Conservation (phyloP, 129 eudicot genomes). For the Artemisia argyi region DNA sequence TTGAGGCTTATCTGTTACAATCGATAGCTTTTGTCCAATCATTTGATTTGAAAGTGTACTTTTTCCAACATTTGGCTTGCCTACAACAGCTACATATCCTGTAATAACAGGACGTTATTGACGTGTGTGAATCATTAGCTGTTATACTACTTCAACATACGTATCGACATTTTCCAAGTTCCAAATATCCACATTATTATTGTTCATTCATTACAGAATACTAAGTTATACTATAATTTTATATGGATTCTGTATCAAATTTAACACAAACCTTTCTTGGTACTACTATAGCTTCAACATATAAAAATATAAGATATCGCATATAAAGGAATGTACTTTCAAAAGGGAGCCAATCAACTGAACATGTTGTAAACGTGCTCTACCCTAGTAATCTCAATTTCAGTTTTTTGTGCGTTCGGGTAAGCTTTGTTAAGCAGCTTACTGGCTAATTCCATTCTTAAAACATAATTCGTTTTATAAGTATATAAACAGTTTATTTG, state of each 20-base stretch:
- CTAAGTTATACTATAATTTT: neutral
- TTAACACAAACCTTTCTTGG: constrained; percentile 3
- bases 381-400: too few relatives aligned
- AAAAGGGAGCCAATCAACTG: too few relatives aligned
- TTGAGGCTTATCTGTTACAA: constrained; percentile 96
- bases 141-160: constrained; percentile 8
- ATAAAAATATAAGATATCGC: neutral
- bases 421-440: too few relatives aligned
- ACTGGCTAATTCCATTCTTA: too few relatives aligned
- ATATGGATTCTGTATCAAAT: neutral
- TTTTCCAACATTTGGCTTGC: constrained; percentile 97
- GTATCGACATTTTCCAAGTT: neutral
- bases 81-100: constrained; percentile 96
- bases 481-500: too few relatives aligned
- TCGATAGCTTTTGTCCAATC: constrained; percentile 93
- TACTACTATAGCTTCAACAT: neutral
- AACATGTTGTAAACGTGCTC: too few relatives aligned
- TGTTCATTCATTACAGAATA: neutral
- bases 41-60: constrained; percentile 99
- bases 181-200: neutral
- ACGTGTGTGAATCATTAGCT: neutral
- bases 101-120: constrained; percentile 22
- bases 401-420: too few relatives aligned
- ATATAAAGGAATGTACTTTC: neutral
- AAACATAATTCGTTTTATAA: too few relatives aligned